Conservation (phyloP, 805 yeast species). For the Metschnikowia colocasiae region DNA sequence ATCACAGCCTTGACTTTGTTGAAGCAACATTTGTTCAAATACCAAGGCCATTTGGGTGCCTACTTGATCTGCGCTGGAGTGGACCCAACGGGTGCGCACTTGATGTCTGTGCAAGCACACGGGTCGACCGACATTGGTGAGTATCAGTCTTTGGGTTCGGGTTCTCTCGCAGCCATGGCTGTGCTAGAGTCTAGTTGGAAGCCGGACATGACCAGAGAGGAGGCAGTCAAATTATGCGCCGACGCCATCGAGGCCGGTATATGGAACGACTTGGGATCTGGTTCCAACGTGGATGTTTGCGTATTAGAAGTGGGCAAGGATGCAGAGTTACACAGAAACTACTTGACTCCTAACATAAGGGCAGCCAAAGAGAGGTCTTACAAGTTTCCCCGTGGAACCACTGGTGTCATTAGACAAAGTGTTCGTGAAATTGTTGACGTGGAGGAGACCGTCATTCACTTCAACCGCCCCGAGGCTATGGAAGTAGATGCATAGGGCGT, state of each 20-base stretch:
- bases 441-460: conserved; percentile 55
- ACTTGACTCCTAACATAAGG: conserved; percentile 87
- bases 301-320: conserved; percentile 93
- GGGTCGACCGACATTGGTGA: conserved; percentile 97
- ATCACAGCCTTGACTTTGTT: conserved; percentile 88
- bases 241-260: conserved; percentile 97
- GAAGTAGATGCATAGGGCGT: conserved; percentile 37
- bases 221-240: conserved; percentile 86
- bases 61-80: conserved; percentile 97
- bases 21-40: conserved; percentile 93
- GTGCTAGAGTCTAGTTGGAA: conserved; percentile 88
- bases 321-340: conserved; percentile 80
- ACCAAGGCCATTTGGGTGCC: conserved; percentile 97
- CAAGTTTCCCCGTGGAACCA: conserved; percentile 90
- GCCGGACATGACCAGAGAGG: conserved; percentile 72
- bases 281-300: conserved; percentile 96
- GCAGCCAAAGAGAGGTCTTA: conserved; percentile 77
- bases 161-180: conserved; percentile 98
- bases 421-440: conserved; percentile 64
- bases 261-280: conserved; percentile 98
- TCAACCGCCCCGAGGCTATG: conserved; percentile 34
- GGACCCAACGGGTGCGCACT: conserved; percentile 93
- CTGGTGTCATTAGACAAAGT: conserved; percentile 72
- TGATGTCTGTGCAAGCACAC: conserved; percentile 93
- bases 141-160: conserved; percentile 91